Evolutionary conservation across 2,329 filamentous ascomycete genomes (phyloP).

Genomic region (Curvularia hawaiiensis): DNA sequence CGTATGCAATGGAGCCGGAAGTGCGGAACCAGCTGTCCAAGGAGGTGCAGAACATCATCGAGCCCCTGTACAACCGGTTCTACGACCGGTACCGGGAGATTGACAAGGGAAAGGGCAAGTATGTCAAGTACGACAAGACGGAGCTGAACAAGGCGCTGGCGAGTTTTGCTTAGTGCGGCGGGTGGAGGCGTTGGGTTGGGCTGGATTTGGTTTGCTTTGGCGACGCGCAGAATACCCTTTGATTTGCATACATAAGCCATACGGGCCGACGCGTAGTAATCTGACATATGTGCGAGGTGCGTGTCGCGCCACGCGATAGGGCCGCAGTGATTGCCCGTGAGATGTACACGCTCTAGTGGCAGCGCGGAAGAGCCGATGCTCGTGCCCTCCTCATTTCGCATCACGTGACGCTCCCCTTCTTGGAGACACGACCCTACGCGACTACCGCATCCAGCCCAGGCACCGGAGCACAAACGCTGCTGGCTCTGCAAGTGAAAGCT

Average conservation of each 20-base stretch:
- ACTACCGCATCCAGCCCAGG: constrained; percentile 24
- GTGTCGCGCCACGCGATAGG: not conserved
- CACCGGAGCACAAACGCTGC: constrained; percentile 22
- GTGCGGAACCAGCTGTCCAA: constrained; percentile 79
- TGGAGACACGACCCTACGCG: constrained; percentile 27
- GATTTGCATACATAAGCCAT: constrained; percentile 25
- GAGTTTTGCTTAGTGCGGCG: constrained; percentile 46
- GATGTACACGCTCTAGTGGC: not conserved
- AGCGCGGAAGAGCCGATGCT: constrained; percentile 8
- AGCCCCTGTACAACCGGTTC: constrained; percentile 92
- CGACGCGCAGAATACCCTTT: constrained; percentile 42
- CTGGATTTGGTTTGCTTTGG: constrained; percentile 20
- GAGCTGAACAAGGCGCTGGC: constrained; percentile 70
- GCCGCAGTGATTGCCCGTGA: not conserved
- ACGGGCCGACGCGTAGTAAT: constrained; percentile 22
- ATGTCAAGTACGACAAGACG: constrained; percentile 94
- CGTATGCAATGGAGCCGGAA: constrained; percentile 87
- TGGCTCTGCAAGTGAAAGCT: constrained; percentile 18
- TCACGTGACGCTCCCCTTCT: constrained; percentile 40
- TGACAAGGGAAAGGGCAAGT: constrained; percentile 97
- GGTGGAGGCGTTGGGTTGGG: constrained; percentile 27
- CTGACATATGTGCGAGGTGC: constrained; percentile 17
- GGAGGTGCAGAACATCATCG: constrained; percentile 89
- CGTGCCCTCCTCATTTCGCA: constrained; percentile 16
- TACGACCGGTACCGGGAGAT: constrained; percentile 98